Evolutionary conservation across 129 eudicot genomes (phyloP), one percentile per base, ranked within the genome.

Genomic region (Dittrichia graveolens): DNA sequence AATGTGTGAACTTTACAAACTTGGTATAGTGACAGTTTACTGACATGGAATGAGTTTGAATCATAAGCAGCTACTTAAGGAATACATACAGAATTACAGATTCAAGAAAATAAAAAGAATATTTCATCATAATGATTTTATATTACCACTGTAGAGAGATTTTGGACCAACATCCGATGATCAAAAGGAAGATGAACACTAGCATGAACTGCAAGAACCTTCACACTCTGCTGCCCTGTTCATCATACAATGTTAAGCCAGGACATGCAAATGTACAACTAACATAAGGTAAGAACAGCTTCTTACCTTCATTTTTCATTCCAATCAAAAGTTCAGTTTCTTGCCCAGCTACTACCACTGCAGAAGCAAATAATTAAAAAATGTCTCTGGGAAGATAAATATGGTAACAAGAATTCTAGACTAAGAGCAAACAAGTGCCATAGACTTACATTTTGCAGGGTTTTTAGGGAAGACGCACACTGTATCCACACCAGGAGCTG

Each of bases 381-480:
- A 49, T 13, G 50, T 10, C 42, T 8, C 31, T 40, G 7, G 7
- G 60, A 24, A 34, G 14, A 19, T 49, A 61, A 78, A 62, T 4
- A 10, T 7, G 13, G 15, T 59, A 61, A 61, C 37, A 67, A 61
- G 46, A 50, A 34, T 3, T 52, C 9, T 40, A 56, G 13, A 8
- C 12, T 3, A 18, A 80, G 6, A 31, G 3, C 4, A 70, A n/a
- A 48, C 19, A 61, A 72, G n/a, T 9, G 49, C 58, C 3, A 9
- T 4, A 48, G 45, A 60, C 93, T 61, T 50, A 83, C 97, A 37
- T 81, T 90, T 90, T 1, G 82, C 82, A 8, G 83, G 83, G 69
- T 94, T 94, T 65, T 88, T 85, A 5, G 98, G 98, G 93, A 94
- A 94, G 68, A 94, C 96, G 48, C 93, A 86, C 58, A 86, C 91